Conservation (phyloP, 176 grass and related monocot species). For the Musa schizocarpa region DNA sequence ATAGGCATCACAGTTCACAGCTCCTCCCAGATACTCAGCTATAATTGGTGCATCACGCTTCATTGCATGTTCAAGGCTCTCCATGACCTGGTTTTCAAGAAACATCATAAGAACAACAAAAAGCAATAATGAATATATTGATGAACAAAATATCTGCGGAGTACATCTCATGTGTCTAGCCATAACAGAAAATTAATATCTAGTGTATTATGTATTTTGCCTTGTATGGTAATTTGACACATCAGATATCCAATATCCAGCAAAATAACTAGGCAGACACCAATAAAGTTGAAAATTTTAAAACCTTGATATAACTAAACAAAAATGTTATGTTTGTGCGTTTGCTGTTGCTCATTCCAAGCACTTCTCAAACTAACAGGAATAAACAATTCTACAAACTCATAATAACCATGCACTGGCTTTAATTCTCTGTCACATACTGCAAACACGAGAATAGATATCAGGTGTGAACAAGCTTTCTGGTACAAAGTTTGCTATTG, state of each 20-base stretch:
- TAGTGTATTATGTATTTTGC: background rate
- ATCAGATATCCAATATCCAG: background rate
- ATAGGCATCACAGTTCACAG: slow-evolving; percentile 65
- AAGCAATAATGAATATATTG: background rate
- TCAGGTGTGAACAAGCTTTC: background rate
- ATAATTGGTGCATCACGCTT: slow-evolving; percentile 48
- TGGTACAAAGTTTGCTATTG: too few species aligned
- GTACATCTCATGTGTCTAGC: background rate
- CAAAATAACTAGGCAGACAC: background rate
- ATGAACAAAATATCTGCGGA: background rate
- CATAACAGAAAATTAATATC: background rate
- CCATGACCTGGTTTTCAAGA: slow-evolving; percentile 40
- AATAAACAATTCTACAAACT: background rate
- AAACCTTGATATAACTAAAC: too few species aligned
- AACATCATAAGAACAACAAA: background rate
- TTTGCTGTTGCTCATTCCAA: background rate
- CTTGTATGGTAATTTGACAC: background rate
- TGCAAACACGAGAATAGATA: background rate
- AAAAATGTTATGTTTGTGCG: too few species aligned
- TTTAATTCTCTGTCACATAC: background rate
- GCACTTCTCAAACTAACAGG: background rate
- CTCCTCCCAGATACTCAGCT: slow-evolving; percentile 56
- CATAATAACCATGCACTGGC: background rate
- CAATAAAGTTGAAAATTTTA: background rate
- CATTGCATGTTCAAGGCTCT: slow-evolving; percentile 57